Percentiles rank a stretch among this genome's conserved stretches.
These are phyloP conservation scores for Effrenium voratum DNA, from an alignment of 73 alveolate species.

Conservation along the genomic window DNA sequence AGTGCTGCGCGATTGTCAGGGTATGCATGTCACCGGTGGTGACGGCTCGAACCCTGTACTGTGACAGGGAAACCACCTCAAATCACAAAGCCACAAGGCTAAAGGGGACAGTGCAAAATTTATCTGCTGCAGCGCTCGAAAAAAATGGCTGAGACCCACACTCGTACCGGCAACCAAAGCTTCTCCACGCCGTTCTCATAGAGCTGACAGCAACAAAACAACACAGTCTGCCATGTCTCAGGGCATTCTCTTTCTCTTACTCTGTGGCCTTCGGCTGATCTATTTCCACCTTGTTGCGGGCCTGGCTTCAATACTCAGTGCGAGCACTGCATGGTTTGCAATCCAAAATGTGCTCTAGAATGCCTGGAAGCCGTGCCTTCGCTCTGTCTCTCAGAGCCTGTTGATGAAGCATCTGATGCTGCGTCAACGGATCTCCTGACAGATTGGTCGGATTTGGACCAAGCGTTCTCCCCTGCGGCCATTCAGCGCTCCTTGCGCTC, in stretches of 20 bases:
- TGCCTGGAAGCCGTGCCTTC: slow-evolving; percentile 30
- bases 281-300: slow-evolving; percentile 81
- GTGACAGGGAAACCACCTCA: slow-evolving; percentile 61
- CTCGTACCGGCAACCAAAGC: slow-evolving; percentile 77
- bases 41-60: slow-evolving; percentile 76
- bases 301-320: not conserved
- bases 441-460: too few relatives aligned
- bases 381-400: slow-evolving; percentile 66
- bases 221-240: not conserved
- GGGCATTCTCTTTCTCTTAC: not conserved
- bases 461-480: too few relatives aligned
- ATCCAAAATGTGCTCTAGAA: too few relatives aligned
- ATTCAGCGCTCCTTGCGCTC: not conserved
- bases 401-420: slow-evolving; percentile 78
- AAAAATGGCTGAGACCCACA: not conserved
- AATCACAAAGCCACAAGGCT: not conserved
- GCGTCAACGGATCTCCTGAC: slow-evolving; percentile 75
- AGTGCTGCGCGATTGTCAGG: slow-evolving; percentile 77
- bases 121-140: not conserved
- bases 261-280: slow-evolving; percentile 53
- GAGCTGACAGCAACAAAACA: slow-evolving; percentile 3
- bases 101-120: not conserved
- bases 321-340: not conserved
- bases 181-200: slow-evolving; percentile 65
- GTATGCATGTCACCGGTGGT: slow-evolving; percentile 90